These are phyloP conservation scores for Irpex lacteus DNA, from an alignment of 1,284 basidiomycete genomes.

Conservation along the genomic window DNA sequence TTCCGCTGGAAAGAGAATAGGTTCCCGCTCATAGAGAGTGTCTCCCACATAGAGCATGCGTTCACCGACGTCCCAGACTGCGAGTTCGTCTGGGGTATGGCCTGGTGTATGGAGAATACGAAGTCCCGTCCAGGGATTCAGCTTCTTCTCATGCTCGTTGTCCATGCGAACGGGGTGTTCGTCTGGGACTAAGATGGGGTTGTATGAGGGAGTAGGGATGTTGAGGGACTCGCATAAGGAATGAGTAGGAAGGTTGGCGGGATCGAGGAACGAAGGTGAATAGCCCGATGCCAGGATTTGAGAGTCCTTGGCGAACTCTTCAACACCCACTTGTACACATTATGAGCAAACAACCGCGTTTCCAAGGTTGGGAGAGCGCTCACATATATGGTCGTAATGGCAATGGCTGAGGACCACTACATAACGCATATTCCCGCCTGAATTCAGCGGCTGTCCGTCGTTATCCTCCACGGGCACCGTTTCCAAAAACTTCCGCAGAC, in stretches of 20 bases:
- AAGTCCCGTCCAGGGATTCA: constrained; percentile 26
- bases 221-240: constrained; percentile 43
- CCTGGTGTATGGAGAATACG: constrained; percentile 51
- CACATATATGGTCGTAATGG: constrained; percentile 58
- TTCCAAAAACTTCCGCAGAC: constrained; percentile 49
- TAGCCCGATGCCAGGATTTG: constrained; percentile 45
- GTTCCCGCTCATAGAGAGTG: constrained; percentile 50
- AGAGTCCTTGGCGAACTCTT: constrained; percentile 46
- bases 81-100: constrained; percentile 55
- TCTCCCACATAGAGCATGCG: constrained; percentile 55
- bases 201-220: constrained; percentile 41
- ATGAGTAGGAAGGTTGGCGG: constrained; percentile 36
- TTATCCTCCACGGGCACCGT: constrained; percentile 42
- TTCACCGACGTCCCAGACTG: constrained; percentile 46
- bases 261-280: constrained; percentile 41
- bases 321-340: constrained; percentile 39
- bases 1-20: constrained; percentile 51
- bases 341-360: background rate
- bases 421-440: constrained; percentile 38
- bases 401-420: constrained; percentile 50
- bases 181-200: constrained; percentile 42
- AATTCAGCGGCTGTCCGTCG: constrained; percentile 40
- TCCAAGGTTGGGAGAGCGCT: constrained; percentile 17
- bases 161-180: constrained; percentile 12
- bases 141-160: background rate